Percentiles rank a stretch among this genome's conserved stretches.
These are phyloP conservation scores for Lentinula novae-zelandiae DNA, from an alignment of 1,284 basidiomycete species.

Conservation along the genomic window DNA sequence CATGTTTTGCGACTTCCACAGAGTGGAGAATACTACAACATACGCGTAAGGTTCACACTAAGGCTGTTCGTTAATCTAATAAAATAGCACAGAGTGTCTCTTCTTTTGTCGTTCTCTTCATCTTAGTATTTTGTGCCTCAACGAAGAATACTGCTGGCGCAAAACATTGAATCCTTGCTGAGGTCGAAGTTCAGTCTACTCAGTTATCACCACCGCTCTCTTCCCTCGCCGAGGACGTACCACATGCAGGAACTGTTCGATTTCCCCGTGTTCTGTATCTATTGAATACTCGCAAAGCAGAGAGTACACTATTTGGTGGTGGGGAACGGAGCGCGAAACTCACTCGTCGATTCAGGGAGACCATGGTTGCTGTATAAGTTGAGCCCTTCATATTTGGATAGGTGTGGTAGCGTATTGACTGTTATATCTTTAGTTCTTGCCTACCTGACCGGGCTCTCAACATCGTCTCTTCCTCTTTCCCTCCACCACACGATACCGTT, in stretches of 20 bases:
- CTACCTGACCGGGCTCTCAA: conserved; percentile 94
- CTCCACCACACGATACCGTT: conserved; percentile 94
- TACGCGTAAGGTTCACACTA: too few species aligned
- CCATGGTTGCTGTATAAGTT: conserved; percentile 96
- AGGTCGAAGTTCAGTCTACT: too few species aligned
- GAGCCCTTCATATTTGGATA: conserved; percentile 17
- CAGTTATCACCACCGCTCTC: conserved; percentile 56
- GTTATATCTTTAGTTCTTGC: conserved; percentile 62
- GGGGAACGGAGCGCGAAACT: conserved; percentile 86
- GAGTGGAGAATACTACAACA: too few species aligned
- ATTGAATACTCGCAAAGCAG: conserved; percentile 63
- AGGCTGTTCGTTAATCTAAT: too few species aligned
- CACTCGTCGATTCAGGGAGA: conserved; percentile 96
- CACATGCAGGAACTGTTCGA: conserved; percentile 88
- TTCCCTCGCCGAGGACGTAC: conserved; percentile 80
- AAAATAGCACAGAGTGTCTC: too few species aligned
- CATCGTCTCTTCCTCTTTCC: conserved; percentile 98
- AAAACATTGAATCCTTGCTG: too few species aligned
- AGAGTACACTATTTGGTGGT: conserved; percentile 45
- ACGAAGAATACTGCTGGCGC: too few species aligned
- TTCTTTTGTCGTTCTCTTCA: too few species aligned
- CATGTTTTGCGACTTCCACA: too few species aligned
- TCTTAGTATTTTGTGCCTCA: too few species aligned
- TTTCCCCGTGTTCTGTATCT: conserved; percentile 86
- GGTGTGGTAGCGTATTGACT: neutral